Evolutionary conservation across 1,284 basidiomycete genomes (phyloP).

Genomic region (Polyporus tsugae): DNA sequence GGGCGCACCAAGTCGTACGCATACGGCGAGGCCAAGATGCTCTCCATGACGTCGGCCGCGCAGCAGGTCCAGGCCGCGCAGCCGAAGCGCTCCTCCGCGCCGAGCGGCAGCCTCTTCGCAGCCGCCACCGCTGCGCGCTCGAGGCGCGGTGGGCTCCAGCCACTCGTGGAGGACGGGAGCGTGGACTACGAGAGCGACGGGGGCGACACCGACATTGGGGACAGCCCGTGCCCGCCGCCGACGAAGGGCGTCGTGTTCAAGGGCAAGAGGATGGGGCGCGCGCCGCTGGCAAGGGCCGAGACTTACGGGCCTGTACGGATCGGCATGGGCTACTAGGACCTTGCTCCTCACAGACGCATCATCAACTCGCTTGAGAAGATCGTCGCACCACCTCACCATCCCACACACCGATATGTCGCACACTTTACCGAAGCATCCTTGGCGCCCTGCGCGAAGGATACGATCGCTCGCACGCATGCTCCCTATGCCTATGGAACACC

Average conservation of each 20-base stretch:
- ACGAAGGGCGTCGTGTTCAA: slow-evolving; percentile 61
- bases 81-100: slow-evolving; percentile 68
- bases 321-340: slow-evolving; percentile 34
- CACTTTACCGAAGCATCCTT: slow-evolving; percentile 21
- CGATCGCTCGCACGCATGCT: slow-evolving; percentile 19
- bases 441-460: slow-evolving; percentile 9
- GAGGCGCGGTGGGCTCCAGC: slow-evolving; percentile 61
- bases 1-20: slow-evolving; percentile 90
- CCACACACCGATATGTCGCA: slow-evolving; percentile 26
- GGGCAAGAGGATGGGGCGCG: slow-evolving; percentile 59
- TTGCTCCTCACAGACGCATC: not conserved
- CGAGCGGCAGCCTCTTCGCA: slow-evolving; percentile 66
- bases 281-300: slow-evolving; percentile 63
- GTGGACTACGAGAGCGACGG: slow-evolving; percentile 66
- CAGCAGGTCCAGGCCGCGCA: slow-evolving; percentile 40
- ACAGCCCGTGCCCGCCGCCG: slow-evolving; percentile 83
- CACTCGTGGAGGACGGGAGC: slow-evolving; percentile 72
- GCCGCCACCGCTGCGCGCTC: slow-evolving; percentile 70
- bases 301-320: slow-evolving; percentile 66
- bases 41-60: slow-evolving; percentile 39
- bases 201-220: slow-evolving; percentile 78
- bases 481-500: slow-evolving; percentile 34
- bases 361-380: slow-evolving; percentile 15
- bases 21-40: slow-evolving; percentile 74
- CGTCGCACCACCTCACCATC: slow-evolving; percentile 14